Evolutionary conservation across 2,329 filamentous ascomycete genomes (phyloP).

Genomic region (Cytospora piceae): DNA sequence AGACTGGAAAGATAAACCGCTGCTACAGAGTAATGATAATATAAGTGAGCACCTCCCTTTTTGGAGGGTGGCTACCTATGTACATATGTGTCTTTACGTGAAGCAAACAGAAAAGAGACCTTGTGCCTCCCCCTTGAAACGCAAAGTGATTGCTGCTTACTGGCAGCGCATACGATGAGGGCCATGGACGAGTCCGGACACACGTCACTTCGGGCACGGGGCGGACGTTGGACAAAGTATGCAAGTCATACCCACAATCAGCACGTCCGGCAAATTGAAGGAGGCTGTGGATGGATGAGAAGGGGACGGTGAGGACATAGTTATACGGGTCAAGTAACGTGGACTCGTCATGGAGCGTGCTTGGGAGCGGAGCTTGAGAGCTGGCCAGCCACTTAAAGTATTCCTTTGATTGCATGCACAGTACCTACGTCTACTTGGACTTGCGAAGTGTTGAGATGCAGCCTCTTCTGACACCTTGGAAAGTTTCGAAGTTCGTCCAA

Average conservation of each 20-base stretch:
- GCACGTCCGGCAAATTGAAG: background rate
- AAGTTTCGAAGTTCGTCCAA: background rate
- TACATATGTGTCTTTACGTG: background rate
- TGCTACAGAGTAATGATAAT: slow-evolving; percentile 25
- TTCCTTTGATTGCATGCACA: background rate
- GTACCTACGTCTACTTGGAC: background rate
- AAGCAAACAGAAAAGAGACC: background rate
- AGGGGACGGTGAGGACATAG: no score
- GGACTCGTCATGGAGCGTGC: no score
- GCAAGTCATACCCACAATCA: background rate
- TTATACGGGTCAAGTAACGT: no score
- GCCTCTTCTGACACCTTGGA: background rate
- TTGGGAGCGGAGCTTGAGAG: background rate
- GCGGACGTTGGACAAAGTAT: background rate
- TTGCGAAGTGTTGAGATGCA: background rate
- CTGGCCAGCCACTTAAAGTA: background rate
- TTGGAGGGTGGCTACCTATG: background rate
- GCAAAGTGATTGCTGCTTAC: background rate
- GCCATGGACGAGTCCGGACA: background rate
- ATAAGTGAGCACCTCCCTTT: background rate
- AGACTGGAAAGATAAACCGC: slow-evolving; percentile 11
- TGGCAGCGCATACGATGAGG: background rate
- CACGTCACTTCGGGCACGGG: background rate
- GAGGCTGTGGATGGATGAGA: no score
- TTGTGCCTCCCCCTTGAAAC: background rate